A percentile compares a stretch with the other conserved stretches of the same genome.
Conservation (phyloP, 352 stramenopile species). For the Phytophthora ramorum region DNA sequence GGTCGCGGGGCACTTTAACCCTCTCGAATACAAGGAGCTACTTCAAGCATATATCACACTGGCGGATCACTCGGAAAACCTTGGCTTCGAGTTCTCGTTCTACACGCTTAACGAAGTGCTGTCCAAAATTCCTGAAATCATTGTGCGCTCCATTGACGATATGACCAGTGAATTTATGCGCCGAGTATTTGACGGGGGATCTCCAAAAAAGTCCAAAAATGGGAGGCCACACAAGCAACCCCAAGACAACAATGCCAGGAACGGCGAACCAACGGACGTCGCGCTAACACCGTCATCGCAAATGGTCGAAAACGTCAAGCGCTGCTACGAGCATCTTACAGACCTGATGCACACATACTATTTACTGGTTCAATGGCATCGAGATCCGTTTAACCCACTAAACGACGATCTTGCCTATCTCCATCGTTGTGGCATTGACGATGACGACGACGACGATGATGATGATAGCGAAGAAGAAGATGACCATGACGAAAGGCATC, state of each 20-base stretch:
- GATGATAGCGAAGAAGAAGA: conserved; percentile 64
- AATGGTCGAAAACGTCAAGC: conserved; percentile 66
- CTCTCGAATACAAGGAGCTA: conserved; percentile 78
- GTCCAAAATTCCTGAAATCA: conserved; percentile 79
- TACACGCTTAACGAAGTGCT: conserved; percentile 71
- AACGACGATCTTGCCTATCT: conserved; percentile 80
- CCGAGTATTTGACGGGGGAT: conserved; percentile 51
- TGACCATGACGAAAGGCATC: conserved; percentile 48
- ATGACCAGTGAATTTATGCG: conserved; percentile 60
- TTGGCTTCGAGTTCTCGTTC: conserved; percentile 82
- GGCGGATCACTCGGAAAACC: conserved; percentile 76
- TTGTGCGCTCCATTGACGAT: conserved; percentile 82
- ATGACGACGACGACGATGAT: conserved; percentile 68
- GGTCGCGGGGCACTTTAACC: conserved; percentile 74
- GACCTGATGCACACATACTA: conserved; percentile 92
- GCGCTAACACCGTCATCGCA: conserved; percentile 33
- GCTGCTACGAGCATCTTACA: conserved; percentile 73
- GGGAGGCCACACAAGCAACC: conserved; percentile 1
- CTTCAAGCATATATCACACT: conserved; percentile 85
- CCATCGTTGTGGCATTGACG: conserved; percentile 84
- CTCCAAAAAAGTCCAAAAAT: conserved; percentile 47
- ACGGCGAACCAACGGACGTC: conserved; percentile 20
- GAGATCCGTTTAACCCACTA: conserved; percentile 78
- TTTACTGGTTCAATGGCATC: conserved; percentile 90
- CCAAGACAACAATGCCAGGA: conserved; percentile 31